A percentile compares a stretch with the other conserved stretches of the same genome.
phyloP scores from a whole-genome alignment of 2,329 filamentous ascomycete species.

The Alternaria sp. region DNA sequence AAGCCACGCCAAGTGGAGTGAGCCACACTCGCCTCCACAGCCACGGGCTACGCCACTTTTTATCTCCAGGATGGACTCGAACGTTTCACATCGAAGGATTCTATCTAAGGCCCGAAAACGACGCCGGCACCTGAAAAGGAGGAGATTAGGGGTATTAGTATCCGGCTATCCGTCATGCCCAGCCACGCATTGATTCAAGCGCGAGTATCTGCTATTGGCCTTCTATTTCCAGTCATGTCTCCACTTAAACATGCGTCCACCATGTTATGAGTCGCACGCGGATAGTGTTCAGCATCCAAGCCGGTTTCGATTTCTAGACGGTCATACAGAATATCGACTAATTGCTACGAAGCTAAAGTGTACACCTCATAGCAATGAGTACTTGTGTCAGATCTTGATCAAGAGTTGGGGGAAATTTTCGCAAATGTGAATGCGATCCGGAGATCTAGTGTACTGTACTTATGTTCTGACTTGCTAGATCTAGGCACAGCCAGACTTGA shows the following conservation, averaged over 20 bases:
- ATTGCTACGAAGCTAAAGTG: background rate
- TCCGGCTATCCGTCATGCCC: background rate
- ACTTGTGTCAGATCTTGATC: background rate
- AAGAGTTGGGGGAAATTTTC: background rate
- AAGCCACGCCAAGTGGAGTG: background rate
- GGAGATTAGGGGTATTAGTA: background rate
- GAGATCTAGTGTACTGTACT: background rate
- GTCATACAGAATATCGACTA: background rate
- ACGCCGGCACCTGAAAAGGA: background rate
- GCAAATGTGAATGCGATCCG: background rate
- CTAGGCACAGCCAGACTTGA: background rate
- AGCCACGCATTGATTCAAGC: background rate
- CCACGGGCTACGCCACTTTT: slow-evolving; percentile 1
- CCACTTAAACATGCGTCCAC: background rate
- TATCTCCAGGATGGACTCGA: background rate
- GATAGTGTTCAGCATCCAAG: background rate
- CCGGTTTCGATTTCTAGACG: background rate
- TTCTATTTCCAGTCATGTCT: background rate
- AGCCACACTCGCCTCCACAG: background rate
- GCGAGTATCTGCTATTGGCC: background rate
- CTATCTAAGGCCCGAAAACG: background rate
- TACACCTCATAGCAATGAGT: background rate
- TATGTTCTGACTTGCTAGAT: background rate
- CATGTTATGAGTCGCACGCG: background rate
- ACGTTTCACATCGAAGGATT: background rate